Evolutionary conservation across 2,329 filamentous ascomycete genomes (phyloP), one percentile per base, ranked within the genome.

Genomic region (Aureobasidium melanogenum): DNA sequence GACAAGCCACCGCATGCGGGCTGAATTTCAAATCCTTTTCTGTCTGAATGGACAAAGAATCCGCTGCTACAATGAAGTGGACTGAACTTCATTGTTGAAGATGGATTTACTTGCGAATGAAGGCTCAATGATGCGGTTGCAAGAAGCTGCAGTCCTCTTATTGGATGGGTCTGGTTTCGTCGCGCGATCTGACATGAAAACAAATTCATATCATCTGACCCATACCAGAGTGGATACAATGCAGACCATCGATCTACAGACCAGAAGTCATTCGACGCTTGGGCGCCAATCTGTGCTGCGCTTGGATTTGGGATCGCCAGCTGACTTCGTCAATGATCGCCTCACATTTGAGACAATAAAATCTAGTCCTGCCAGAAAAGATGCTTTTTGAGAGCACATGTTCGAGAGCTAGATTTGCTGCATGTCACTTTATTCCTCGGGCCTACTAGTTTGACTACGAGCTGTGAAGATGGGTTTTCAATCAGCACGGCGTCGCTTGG

Each of bases 401-500:
- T 32, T 9, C 44, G 32, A 6, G 15, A 26, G 32, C 19, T 6
- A 24, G 17, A 36, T 5, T 26, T 44, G 52, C 6, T 46, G 28
- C 28, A 32, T 19, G 28, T 12, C 5, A 5, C 19, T 3, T 12
- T 19, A 8, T 32, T 32, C 3, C 15, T 32, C 9, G 12, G 26
- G 10, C 14, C 4, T 22, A 5, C 26, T 44, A 14, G 24, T 26
- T n/a, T 10, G 38, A 55, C n/a, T 32, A 5, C 9, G 12, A 32
- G 28, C 9, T 32, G 17, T 8, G 28, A 32, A 48, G 28, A 48
- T 7, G 46, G 19, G 17, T 8, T 9, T 46, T 61, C 62, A 64
- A 19, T 64, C 62, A 26, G 59, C 55, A 24, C 64, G 47, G 12
- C 61, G 61, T 26, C 61, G 41, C 38, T 64, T 64, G 26, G 61